Percentiles rank a stretch among this genome's conserved stretches.
Evolutionary conservation across 2,329 filamentous ascomycete species (phyloP).

Genomic region (Septoria petroselini): DNA sequence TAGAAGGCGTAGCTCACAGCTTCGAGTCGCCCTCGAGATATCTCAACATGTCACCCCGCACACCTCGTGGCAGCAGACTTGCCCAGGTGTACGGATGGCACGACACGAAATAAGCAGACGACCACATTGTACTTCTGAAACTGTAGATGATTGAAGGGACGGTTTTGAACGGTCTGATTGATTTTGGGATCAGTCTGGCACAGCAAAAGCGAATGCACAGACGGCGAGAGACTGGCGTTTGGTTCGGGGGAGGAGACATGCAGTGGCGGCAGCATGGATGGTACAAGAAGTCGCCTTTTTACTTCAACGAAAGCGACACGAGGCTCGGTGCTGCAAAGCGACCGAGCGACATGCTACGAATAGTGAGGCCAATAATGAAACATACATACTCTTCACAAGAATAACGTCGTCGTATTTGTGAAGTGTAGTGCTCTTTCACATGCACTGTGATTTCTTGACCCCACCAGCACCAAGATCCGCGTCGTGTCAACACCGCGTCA

Average conservation of each 20-base stretch:
- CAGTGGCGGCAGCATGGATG: background rate
- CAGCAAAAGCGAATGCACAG: background rate
- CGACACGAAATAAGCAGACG: background rate
- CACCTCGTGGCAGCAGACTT: background rate
- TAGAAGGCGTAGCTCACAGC: constrained; percentile 9
- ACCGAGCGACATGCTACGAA: constrained; percentile 9
- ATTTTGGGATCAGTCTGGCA: background rate
- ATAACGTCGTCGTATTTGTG: background rate
- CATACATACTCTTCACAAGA: background rate
- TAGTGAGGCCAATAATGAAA: constrained; percentile 13
- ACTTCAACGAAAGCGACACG: background rate
- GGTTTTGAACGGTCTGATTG: background rate
- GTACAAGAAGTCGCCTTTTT: background rate
- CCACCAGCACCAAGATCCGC: background rate
- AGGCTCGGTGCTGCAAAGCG: constrained; percentile 4
- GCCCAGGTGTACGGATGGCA: constrained; percentile 2
- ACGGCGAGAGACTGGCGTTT: constrained; percentile 12
- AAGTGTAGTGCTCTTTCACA: constrained; percentile 7
- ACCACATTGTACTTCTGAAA: constrained; percentile 5
- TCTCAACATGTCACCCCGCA: constrained; percentile 16
- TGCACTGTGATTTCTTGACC: background rate
- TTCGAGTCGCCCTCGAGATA: constrained; percentile 17
- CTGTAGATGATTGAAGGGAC: constrained; percentile 4
- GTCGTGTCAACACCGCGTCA: too few species aligned
- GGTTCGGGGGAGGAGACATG: too few species aligned